These are phyloP conservation scores for Cicer pinnatifidum DNA, from an alignment of 306 rosid species.

Conservation along the genomic window DNA sequence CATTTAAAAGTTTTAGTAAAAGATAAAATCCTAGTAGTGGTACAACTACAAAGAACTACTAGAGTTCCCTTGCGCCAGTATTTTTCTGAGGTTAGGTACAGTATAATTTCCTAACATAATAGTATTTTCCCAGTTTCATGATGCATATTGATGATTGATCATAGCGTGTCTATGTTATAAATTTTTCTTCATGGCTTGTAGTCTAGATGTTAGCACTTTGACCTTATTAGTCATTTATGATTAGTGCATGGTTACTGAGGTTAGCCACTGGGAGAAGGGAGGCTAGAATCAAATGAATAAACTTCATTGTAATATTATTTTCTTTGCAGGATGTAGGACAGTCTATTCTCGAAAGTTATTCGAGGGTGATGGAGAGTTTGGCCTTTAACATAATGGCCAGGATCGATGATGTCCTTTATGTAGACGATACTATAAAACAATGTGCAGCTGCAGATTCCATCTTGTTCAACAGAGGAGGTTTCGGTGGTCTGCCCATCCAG, in stretches of 20 bases:
- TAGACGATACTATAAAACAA: slow-evolving; percentile 76
- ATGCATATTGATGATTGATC: slow-evolving; percentile 5
- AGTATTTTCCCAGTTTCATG: slow-evolving; percentile 12
- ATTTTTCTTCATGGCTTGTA: not conserved
- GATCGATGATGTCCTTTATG: slow-evolving; percentile 86
- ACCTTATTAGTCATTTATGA: slow-evolving; percentile 3
- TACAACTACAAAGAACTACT: not conserved
- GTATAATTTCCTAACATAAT: slow-evolving; percentile 6
- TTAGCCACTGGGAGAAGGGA: not conserved
- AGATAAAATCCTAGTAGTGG: not conserved
- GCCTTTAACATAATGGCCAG: slow-evolving; percentile 96
- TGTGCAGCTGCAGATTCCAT: slow-evolving; percentile 70
- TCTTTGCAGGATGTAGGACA: slow-evolving; percentile 92
- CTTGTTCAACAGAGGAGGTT: slow-evolving; percentile 70
- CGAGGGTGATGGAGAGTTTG: slow-evolving; percentile 95
- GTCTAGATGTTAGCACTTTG: not conserved
- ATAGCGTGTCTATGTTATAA: not conserved
- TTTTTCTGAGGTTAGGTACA: not conserved
- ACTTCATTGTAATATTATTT: slow-evolving; percentile 17
- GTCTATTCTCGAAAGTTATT: slow-evolving; percentile 95
- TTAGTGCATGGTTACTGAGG: slow-evolving; percentile 4
- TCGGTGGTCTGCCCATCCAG: slow-evolving; percentile 82
- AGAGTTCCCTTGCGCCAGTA: not conserved
- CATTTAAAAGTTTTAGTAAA: not conserved
- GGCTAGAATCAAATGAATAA: not conserved